Conservation (phyloP, 169 alveolate species). For the Plasmodium knowlesi region DNA sequence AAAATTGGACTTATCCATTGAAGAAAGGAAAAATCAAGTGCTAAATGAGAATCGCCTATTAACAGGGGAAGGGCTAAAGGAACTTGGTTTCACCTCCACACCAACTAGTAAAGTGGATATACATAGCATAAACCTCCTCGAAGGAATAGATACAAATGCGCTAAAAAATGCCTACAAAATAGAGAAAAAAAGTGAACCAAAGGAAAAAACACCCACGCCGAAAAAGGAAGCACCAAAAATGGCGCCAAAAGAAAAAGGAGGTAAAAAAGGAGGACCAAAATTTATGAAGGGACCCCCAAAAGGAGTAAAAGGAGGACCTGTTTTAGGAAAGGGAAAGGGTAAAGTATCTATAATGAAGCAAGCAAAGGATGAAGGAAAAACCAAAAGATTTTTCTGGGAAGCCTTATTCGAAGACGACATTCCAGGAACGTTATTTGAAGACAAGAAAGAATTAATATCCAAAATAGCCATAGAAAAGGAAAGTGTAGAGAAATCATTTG, state of each 20-base stretch:
- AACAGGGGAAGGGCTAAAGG: constrained; percentile 84
- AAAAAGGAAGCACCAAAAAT: constrained; percentile 75
- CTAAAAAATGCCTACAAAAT: constrained; percentile 78
- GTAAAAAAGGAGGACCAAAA: constrained; percentile 78
- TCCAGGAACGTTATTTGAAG: constrained; percentile 89
- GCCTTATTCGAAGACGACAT: constrained; percentile 90
- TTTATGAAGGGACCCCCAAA: constrained; percentile 86
- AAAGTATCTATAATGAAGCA: constrained; percentile 66
- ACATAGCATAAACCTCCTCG: constrained; percentile 34
- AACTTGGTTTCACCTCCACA: constrained; percentile 76
- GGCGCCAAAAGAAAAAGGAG: constrained; percentile 76
- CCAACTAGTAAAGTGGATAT: constrained; percentile 3
- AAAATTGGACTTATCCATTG: constrained; percentile 46
- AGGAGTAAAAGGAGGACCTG: constrained; percentile 76
- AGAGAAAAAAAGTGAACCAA: constrained; percentile 74
- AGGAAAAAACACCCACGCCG: constrained; percentile 57
- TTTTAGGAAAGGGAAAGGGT: constrained; percentile 77
- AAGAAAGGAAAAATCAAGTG: constrained; percentile 62
- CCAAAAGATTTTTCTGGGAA: constrained; percentile 92
- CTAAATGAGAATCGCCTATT: constrained; percentile 76
- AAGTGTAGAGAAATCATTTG: constrained; percentile 84
- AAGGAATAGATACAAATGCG: constrained; percentile 78
- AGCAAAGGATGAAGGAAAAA: constrained; percentile 85
- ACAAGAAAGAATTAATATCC: constrained; percentile 83
- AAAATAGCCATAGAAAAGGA: constrained; percentile 85